Conservation (phyloP, 2,329 filamentous ascomycete species). For the Hirsutella thompsonii region DNA sequence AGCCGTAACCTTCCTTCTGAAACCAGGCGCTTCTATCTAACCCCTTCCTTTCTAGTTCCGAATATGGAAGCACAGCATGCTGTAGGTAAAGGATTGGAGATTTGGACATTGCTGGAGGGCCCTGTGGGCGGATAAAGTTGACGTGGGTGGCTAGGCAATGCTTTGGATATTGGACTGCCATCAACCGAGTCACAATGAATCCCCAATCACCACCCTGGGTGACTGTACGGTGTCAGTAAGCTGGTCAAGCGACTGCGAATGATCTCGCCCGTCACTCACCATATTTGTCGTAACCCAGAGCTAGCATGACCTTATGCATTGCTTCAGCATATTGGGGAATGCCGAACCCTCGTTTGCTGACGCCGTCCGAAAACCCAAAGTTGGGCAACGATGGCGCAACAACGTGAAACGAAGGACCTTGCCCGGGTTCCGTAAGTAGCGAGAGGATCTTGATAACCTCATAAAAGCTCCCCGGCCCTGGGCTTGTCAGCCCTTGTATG, state of each 20-base stretch:
- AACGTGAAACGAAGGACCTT: conserved; percentile 36
- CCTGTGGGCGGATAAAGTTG: conserved; percentile 6
- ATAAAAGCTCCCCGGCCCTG: conserved; percentile 53
- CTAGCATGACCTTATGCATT: conserved; percentile 55
- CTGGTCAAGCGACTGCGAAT: neutral
- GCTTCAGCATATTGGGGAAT: conserved; percentile 33
- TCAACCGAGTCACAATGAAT: conserved; percentile 47
- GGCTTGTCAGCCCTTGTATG: neutral
- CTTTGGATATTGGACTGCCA: conserved; percentile 45
- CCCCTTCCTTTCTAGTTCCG: neutral
- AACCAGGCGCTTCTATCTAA: conserved; percentile 46
- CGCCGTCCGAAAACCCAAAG: conserved; percentile 27
- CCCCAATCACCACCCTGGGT: conserved; percentile 63
- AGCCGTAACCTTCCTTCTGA: conserved; percentile 30
- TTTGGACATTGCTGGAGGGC: neutral
- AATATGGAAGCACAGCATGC: neutral
- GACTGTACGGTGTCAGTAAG: conserved; percentile 9
- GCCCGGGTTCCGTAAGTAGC: conserved; percentile 21
- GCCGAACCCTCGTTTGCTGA: conserved; percentile 17
- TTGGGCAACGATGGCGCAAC: conserved; percentile 45
- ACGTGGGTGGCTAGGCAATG: conserved; percentile 43
- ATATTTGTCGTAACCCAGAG: conserved; percentile 41
- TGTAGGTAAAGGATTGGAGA: neutral
- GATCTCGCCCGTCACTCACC: conserved; percentile 8
- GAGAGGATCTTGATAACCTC: conserved; percentile 52